Evolutionary conservation across 306 rosid species (phyloP).

Genomic region (Begonia fuchsioides): DNA sequence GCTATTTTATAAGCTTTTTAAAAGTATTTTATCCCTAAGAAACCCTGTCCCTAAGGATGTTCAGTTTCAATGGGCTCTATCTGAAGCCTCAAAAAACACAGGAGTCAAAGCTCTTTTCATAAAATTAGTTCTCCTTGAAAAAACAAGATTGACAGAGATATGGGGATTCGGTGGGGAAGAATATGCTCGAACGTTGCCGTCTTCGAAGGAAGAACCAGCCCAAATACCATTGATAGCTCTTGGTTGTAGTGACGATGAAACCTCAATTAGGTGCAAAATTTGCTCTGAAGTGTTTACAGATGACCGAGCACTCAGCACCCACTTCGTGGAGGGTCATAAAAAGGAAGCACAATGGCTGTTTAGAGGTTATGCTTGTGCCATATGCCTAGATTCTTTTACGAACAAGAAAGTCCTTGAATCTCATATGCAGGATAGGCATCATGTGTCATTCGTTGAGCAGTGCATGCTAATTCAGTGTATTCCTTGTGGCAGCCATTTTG

Average conservation of each 20-base stretch:
- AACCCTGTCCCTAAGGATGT: conserved; percentile 90
- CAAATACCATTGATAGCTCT: conserved; percentile 29
- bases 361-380: conserved; percentile 93
- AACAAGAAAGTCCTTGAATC: conserved; percentile 72
- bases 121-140: conserved; percentile 66
- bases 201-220: conserved; percentile 46
- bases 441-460: conserved; percentile 80
- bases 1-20: conserved; percentile 85
- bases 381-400: conserved; percentile 92
- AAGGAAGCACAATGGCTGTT: conserved; percentile 99
- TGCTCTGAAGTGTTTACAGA: conserved; percentile 57
- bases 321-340: conserved; percentile 90
- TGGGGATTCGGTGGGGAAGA: conserved; percentile 86
- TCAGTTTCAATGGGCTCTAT: conserved; percentile 90
- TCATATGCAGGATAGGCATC: conserved; percentile 98
- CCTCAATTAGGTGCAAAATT: conserved; percentile 58
- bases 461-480: conserved; percentile 97
- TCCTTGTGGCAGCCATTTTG: conserved; percentile 91
- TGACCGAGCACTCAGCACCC: conserved; percentile 69
- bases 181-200: no score
- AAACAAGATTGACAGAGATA: conserved; percentile 45
- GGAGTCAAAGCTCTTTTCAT: conserved; percentile 46
- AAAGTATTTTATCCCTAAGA: conserved; percentile 82
- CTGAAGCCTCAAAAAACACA: conserved; percentile 74
- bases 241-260: conserved; percentile 31